Conservation (phyloP, 176 grass and related monocot species). For the Aegilops longissima region DNA sequence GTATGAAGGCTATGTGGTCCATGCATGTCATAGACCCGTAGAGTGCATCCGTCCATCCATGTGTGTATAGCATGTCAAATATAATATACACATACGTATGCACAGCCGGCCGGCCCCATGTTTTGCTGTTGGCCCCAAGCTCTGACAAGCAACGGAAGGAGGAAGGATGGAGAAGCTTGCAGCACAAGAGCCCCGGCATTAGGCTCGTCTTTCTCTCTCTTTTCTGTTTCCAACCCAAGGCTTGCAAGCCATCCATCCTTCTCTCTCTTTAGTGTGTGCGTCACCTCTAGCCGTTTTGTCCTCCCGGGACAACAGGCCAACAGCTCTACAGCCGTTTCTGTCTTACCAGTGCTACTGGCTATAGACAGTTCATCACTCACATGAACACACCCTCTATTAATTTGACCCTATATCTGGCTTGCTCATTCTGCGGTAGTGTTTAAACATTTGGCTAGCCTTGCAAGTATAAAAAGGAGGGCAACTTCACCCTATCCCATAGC, state of each 20-base stretch:
- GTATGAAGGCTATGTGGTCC: neutral
- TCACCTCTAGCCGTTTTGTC: constrained; percentile 19
- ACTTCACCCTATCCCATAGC: neutral
- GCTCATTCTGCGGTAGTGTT: neutral
- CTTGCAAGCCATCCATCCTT: constrained; percentile 7
- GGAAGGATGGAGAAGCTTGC: constrained; percentile 14
- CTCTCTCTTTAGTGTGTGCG: neutral
- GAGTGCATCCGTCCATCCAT: neutral
- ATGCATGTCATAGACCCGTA: neutral
- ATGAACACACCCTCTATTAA: neutral
- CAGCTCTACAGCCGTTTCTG: neutral
- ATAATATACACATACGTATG: neutral
- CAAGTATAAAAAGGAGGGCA: neutral
- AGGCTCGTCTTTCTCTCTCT: constrained; percentile 15
- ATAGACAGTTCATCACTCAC: constrained; percentile 14
- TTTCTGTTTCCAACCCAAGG: constrained; percentile 16
- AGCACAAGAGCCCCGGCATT: neutral
- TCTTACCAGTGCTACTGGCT: neutral
- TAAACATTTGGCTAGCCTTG: neutral
- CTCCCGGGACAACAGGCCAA: neutral
- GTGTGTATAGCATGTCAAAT: neutral
- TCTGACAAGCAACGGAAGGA: neutral
- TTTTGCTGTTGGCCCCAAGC: neutral
- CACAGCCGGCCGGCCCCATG: neutral
- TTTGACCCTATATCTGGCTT: neutral